A percentile compares a stretch with the other conserved stretches of the same genome.
Conservation (phyloP, 2,329 filamentous ascomycete genomes). For the Ophiocordyceps robertsii region DNA sequence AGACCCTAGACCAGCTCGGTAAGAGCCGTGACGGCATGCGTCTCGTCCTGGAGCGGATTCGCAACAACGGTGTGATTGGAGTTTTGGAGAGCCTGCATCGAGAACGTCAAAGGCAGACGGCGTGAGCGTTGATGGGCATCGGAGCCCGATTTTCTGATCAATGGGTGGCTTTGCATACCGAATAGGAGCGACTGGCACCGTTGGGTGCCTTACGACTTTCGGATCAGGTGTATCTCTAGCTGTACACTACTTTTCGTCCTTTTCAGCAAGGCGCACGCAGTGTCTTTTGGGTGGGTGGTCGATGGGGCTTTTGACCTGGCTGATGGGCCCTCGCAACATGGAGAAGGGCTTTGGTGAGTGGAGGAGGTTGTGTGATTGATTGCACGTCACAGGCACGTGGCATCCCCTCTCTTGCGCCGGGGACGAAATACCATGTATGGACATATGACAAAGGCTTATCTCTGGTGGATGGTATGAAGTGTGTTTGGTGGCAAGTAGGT, state of each 20-base stretch:
- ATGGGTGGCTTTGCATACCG: background rate
- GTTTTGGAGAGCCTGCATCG: constrained; percentile 41
- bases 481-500: too few relatives aligned
- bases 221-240: constrained; percentile 10
- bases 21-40: constrained; percentile 78
- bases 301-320: constrained; percentile 7
- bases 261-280: constrained; percentile 22
- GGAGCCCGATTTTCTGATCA: constrained; percentile 2
- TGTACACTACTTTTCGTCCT: constrained; percentile 18
- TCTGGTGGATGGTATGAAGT: too few relatives aligned
- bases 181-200: too few relatives aligned
- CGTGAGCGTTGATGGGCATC: constrained; percentile 3
- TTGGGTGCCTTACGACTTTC: background rate
- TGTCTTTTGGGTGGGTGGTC: constrained; percentile 7
- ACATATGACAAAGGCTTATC: background rate
- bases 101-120: constrained; percentile 22
- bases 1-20: constrained; percentile 63
- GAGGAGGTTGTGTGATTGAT: background rate
- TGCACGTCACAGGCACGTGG: constrained; percentile 15
- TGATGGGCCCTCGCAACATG: background rate
- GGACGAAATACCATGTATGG: background rate
- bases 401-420: constrained; percentile 27
- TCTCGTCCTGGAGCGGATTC: constrained; percentile 59
- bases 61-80: constrained; percentile 43
- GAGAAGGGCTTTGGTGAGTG: background rate